phyloP scores from a whole-genome alignment of 148 eudicot genomes.

The Drosera capensis region DNA sequence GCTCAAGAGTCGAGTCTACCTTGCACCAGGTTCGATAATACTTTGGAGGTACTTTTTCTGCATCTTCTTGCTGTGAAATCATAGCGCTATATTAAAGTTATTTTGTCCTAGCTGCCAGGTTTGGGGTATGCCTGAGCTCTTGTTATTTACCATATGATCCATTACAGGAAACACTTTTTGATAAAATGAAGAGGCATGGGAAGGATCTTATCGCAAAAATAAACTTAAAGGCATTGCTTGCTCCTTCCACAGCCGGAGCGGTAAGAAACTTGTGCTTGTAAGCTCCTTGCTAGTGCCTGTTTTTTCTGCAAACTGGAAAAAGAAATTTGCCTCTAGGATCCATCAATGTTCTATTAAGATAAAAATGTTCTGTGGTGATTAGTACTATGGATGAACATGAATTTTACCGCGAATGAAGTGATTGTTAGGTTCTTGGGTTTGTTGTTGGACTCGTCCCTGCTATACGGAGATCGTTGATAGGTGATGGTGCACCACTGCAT shows the following conservation, averaged over 20 bases:
- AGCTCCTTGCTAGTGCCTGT: neutral
- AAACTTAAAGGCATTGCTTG: slow-evolving; percentile 24
- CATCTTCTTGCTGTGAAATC: too few relatives aligned
- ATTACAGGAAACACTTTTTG: slow-evolving; percentile 13
- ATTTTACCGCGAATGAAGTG: neutral
- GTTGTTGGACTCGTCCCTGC: slow-evolving; percentile 46
- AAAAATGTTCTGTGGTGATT: neutral
- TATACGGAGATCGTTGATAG: slow-evolving; percentile 28
- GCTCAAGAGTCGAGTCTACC: too few relatives aligned
- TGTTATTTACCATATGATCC: too few relatives aligned
- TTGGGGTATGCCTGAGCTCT: neutral
- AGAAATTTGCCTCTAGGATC: neutral
- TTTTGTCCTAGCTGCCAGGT: too few relatives aligned
- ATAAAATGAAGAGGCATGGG: slow-evolving; percentile 6
- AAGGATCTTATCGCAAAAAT: slow-evolving; percentile 6
- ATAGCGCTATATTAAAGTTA: too few relatives aligned
- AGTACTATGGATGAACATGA: neutral
- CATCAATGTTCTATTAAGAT: neutral
- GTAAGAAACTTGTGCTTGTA: slow-evolving; percentile 5
- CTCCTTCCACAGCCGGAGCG: slow-evolving; percentile 29
- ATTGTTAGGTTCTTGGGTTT: slow-evolving; percentile 47
- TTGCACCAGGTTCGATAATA: too few relatives aligned
- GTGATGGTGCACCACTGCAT: slow-evolving; percentile 61
- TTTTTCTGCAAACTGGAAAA: neutral
- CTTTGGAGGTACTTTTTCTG: too few relatives aligned